phyloP scores from a whole-genome alignment of 208 protist genomes.

The Endotrypanum monterogeii region DNA sequence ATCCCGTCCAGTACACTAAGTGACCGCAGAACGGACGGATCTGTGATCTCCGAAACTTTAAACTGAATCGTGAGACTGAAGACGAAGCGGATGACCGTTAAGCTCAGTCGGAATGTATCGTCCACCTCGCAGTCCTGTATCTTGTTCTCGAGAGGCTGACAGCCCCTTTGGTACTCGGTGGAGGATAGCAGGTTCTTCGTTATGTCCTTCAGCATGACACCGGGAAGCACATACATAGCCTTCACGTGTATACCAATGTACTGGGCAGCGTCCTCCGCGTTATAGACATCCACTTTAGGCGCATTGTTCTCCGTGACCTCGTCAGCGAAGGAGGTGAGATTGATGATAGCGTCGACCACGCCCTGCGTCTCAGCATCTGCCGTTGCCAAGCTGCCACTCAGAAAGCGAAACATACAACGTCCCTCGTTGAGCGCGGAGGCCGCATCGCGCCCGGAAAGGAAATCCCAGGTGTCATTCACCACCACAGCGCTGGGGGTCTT shows the following conservation, averaged over 20 bases:
- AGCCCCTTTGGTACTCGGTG: slow-evolving; percentile 80
- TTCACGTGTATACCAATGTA: slow-evolving; percentile 86
- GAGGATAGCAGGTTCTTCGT: slow-evolving; percentile 69
- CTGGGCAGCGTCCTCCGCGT: slow-evolving; percentile 45
- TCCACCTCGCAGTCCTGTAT: slow-evolving; percentile 49
- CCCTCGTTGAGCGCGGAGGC: slow-evolving; percentile 62
- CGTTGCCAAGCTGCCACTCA: slow-evolving; percentile 44
- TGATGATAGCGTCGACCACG: slow-evolving; percentile 72
- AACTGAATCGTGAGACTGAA: slow-evolving; percentile 90
- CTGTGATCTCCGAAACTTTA: slow-evolving; percentile 81
- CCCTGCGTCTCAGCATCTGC: slow-evolving; percentile 52
- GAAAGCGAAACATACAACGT: slow-evolving; percentile 78
- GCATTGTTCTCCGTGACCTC: slow-evolving; percentile 83
- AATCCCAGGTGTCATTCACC: slow-evolving; percentile 75
- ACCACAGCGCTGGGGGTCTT: slow-evolving; percentile 42
- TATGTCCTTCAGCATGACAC: slow-evolving; percentile 52
- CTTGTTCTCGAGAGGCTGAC: slow-evolving; percentile 76
- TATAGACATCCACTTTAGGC: slow-evolving; percentile 69
- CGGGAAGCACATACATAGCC: slow-evolving; percentile 89
- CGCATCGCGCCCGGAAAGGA: slow-evolving; percentile 46
- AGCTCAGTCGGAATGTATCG: slow-evolving; percentile 80
- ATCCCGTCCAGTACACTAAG: slow-evolving; percentile 74
- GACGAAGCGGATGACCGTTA: slow-evolving; percentile 80
- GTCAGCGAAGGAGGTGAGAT: slow-evolving; percentile 70
- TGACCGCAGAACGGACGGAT: slow-evolving; percentile 46